phyloP scores from a whole-genome alignment of 2,329 filamentous ascomycete genomes.

The Graphilbum fragrans region DNA sequence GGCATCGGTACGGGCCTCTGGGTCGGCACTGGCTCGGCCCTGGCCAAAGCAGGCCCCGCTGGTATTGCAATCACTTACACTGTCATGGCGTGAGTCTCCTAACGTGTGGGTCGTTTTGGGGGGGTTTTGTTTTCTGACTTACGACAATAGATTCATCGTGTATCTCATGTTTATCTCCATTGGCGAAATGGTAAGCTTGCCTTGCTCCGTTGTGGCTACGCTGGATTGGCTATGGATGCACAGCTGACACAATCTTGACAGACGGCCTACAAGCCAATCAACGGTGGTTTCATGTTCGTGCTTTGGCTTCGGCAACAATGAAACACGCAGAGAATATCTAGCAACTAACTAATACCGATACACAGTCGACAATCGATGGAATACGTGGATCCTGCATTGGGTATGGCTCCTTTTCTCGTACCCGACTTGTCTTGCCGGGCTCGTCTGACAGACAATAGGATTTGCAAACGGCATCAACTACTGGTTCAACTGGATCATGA shows the following conservation, averaged over 20 bases:
- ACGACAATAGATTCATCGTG: conserved; percentile 20
- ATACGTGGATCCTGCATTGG: conserved; percentile 30
- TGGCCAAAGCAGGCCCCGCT: conserved; percentile 10
- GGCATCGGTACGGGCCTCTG: conserved; percentile 35
- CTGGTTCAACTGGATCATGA: conserved; percentile 34
- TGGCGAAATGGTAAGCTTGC: no score
- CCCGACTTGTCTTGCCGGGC: no score
- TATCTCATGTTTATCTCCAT: conserved; percentile 18
- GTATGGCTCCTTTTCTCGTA: no score
- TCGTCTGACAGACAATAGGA: no score
- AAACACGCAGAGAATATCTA: no score
- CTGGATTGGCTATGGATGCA: no score
- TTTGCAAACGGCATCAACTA: conserved; percentile 38
- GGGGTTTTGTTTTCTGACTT: background rate
- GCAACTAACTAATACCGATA: no score
- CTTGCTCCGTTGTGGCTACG: no score
- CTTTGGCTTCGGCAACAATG: no score
- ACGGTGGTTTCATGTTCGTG: conserved; percentile 38
- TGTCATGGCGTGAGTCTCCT: conserved; percentile 26
- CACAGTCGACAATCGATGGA: conserved; percentile 31
- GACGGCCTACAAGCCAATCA: conserved; percentile 46
- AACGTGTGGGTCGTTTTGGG: background rate
- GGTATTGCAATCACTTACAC: conserved; percentile 24
- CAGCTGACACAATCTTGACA: no score
- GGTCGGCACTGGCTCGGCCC: conserved; percentile 30